Conservation (phyloP, 768 basidiomycete genomes). For the Daedalea quercina region DNA sequence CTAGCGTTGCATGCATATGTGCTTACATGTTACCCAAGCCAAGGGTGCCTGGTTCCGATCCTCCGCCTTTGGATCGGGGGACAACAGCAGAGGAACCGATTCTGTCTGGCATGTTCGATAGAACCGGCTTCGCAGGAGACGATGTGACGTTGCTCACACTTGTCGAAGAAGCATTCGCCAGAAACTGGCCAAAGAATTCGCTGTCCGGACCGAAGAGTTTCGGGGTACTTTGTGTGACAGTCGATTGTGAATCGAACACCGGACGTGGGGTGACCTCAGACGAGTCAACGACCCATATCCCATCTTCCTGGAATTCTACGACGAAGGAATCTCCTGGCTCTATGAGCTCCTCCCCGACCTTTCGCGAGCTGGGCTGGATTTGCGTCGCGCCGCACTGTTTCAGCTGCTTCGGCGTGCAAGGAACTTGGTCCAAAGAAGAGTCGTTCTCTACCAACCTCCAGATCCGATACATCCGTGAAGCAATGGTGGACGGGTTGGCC, state of each 20-base stretch:
- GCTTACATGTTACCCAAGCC: constrained; percentile 86
- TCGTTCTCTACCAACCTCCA: constrained; percentile 46
- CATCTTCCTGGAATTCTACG: constrained; percentile 63
- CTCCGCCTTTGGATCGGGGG: constrained; percentile 28
- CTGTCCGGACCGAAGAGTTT: constrained; percentile 43
- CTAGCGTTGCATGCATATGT: not conserved
- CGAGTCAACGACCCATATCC: constrained; percentile 49
- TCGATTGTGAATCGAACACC: not conserved
- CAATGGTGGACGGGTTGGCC: constrained; percentile 1
- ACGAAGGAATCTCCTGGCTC: constrained; percentile 63
- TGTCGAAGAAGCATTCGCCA: constrained; percentile 8
- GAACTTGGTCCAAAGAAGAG: constrained; percentile 10
- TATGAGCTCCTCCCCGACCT: constrained; percentile 52
- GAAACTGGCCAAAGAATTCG: constrained; percentile 41
- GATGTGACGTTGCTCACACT: constrained; percentile 8
- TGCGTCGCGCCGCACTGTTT: constrained; percentile 30
- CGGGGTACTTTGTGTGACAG: constrained; percentile 9
- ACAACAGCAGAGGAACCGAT: not conserved
- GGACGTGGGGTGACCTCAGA: constrained; percentile 1
- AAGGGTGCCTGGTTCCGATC: constrained; percentile 63
- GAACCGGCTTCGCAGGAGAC: constrained; percentile 9
- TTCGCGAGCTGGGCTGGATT: constrained; percentile 38
- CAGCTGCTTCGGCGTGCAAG: constrained; percentile 8
- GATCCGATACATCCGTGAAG: constrained; percentile 38
- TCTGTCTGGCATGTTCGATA: constrained; percentile 8